Evolutionary conservation across 257 asterid genomes (phyloP), one percentile per base, ranked within the genome.

Genomic region (Solanum paucissectum): DNA sequence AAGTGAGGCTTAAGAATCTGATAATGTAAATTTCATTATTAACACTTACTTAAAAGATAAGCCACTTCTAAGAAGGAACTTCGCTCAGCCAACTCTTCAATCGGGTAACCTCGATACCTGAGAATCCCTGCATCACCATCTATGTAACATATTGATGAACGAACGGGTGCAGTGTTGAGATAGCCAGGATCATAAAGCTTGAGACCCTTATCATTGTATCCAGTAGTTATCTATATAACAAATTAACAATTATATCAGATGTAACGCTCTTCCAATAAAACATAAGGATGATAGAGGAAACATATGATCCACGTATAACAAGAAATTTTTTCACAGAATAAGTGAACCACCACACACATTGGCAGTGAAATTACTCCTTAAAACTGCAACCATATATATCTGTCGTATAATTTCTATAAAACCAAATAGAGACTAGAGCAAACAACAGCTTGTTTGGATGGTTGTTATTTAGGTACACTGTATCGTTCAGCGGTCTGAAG

Each of bases 171-270:
- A 18, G 98, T 97, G 90, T 97, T 97, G 82, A 95, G 97, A 90
- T 97, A 97, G 52, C 99, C 99, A 0, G 99, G 99, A 92, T 97
- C 99, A 90, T 95, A 97, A 34, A 97, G 98, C 92, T 97, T 97
- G 87, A 97, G 91, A 89, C 99, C 99, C 95, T 97, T 97, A 90
- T 97, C 99, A 90, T 87, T 86, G 85, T 94, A 83, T 37, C 94
- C 98, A 1, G 93, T 87, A 73, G 92, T 89, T 90, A 96, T 95
- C 99, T 96, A 94, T 69, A 90, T 85, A 87, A 76, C 84, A 76
- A 40, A 38, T 76, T 3, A 74, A 23, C 21, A 40, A n/a, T 0
- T n/a, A 76, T 25, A 76, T 76, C 58, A 75, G 4, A 38, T 7
- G 33, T 38, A 40, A 37, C 4, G 38, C 32, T 5, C 27, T 75